Percentiles rank a stretch among this genome's conserved stretches.
These are phyloP conservation scores for Scheffersomyces stambukii DNA, from an alignment of 1,139 yeast genomes.

Conservation along the genomic window DNA sequence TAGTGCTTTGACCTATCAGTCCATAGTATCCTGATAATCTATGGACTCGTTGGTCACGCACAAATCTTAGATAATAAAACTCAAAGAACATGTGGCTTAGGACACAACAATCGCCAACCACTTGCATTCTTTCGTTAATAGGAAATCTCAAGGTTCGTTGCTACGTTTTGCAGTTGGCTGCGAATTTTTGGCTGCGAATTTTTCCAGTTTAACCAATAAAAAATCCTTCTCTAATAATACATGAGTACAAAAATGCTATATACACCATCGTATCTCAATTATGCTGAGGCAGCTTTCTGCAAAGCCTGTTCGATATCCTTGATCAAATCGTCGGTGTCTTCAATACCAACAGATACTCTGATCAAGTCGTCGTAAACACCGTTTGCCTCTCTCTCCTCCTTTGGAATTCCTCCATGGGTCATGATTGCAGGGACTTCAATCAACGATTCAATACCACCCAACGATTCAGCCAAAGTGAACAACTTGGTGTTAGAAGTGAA, in stretches of 20 bases:
- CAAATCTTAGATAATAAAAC: too few relatives aligned
- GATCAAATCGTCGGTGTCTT: conserved; percentile 74
- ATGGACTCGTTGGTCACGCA: too few relatives aligned
- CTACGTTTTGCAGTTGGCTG: conserved; percentile 12
- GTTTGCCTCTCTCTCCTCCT: conserved; percentile 70
- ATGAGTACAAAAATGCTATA: neutral
- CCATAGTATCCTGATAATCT: too few relatives aligned
- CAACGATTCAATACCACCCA: conserved; percentile 87
- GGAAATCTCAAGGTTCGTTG: too few relatives aligned
- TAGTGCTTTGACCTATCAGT: too few relatives aligned
- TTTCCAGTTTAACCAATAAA: conserved; percentile 1
- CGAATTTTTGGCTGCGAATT: too few relatives aligned
- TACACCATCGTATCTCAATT: too few relatives aligned
- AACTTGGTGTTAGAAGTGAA: conserved; percentile 73
- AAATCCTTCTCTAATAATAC: conserved; percentile 2
- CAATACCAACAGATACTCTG: conserved; percentile 84
- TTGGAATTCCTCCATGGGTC: conserved; percentile 93
- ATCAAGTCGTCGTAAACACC: conserved; percentile 83
- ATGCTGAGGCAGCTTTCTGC: conserved; percentile 16
- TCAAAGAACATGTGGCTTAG: too few relatives aligned
- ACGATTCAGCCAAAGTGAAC: conserved; percentile 84
- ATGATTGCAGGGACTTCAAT: conserved; percentile 87
- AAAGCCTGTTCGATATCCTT: conserved; percentile 73
- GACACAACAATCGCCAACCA: too few relatives aligned
- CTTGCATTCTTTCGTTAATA: too few relatives aligned